These are phyloP conservation scores for Neurospora sp. DNA, from an alignment of 495 filamentous ascomycete genomes.

Conservation along the genomic window DNA sequence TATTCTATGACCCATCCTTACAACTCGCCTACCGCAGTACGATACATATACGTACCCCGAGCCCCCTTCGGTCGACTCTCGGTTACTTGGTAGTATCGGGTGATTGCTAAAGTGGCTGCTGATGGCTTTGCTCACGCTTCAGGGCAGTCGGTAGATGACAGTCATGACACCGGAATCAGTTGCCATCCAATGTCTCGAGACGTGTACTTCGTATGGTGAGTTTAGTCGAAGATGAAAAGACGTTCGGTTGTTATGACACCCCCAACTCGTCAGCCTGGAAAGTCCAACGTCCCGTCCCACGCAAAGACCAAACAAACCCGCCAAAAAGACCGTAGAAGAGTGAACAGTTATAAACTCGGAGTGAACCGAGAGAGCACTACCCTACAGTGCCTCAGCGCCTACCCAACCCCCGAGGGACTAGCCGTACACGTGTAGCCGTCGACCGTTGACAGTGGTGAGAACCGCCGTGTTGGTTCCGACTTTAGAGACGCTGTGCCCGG, in stretches of 20 bases:
- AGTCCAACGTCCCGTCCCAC: background rate
- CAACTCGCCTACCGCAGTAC: background rate
- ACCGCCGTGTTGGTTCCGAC: background rate
- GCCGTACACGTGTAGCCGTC: background rate
- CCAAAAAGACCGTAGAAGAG: background rate
- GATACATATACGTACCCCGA: background rate
- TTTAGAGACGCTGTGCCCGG: background rate
- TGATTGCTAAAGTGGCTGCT: background rate
- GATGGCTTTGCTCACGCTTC: background rate
- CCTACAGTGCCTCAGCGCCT: background rate
- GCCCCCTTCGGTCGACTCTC: background rate
- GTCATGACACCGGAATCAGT: background rate
- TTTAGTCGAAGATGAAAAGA: background rate
- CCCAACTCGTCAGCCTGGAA: background rate
- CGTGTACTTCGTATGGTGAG: background rate
- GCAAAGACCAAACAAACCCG: background rate
- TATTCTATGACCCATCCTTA: too few species aligned
- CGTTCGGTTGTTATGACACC: background rate
- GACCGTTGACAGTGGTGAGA: background rate
- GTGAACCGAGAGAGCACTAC: background rate
- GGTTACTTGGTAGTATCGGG: background rate
- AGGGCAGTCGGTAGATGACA: background rate
- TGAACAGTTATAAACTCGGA: background rate
- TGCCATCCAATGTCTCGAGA: background rate
- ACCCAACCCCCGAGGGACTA: background rate